These are phyloP conservation scores for Naganishia onofrii DNA, from an alignment of 768 basidiomycete genomes.

Conservation along the genomic window DNA sequence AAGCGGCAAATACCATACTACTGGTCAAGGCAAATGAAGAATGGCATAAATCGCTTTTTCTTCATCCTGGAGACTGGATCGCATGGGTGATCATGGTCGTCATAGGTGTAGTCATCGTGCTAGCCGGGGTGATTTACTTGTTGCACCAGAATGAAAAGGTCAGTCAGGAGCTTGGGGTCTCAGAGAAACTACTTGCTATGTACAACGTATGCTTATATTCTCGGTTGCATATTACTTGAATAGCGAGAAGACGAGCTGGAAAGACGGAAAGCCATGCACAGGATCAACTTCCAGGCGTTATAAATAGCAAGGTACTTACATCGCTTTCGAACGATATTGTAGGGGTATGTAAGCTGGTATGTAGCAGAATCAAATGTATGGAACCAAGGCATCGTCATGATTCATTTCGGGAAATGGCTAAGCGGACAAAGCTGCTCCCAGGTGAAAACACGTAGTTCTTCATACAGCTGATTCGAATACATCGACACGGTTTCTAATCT, in stretches of 20 bases:
- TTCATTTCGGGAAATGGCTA: background rate
- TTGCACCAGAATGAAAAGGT: slow-evolving; percentile 93
- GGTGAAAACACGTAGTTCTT: background rate
- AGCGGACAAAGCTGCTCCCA: background rate
- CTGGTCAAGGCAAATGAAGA: slow-evolving; percentile 34
- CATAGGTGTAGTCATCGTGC: slow-evolving; percentile 65
- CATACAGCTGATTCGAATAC: background rate
- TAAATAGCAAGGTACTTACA: slow-evolving; percentile 44
- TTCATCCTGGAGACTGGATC: slow-evolving; percentile 95
- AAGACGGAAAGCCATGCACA: slow-evolving; percentile 78
- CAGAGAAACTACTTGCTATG: background rate
- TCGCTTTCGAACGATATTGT: background rate
- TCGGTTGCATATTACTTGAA: background rate
- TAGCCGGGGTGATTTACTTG: slow-evolving; percentile 79
- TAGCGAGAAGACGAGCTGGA: slow-evolving; percentile 94
- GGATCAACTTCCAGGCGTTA: slow-evolving; percentile 95
- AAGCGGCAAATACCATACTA: slow-evolving; percentile 55
- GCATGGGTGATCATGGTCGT: slow-evolving; percentile 93
- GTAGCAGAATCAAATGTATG: too few relatives aligned
- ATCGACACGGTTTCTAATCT: background rate
- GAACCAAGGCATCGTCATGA: background rate
- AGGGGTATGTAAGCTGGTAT: too few relatives aligned
- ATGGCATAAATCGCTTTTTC: slow-evolving; percentile 86
- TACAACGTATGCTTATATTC: background rate
- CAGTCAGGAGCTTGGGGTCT: slow-evolving; percentile 40